Conservation (phyloP, 345 rosid species). For the Citrus unshiu region DNA sequence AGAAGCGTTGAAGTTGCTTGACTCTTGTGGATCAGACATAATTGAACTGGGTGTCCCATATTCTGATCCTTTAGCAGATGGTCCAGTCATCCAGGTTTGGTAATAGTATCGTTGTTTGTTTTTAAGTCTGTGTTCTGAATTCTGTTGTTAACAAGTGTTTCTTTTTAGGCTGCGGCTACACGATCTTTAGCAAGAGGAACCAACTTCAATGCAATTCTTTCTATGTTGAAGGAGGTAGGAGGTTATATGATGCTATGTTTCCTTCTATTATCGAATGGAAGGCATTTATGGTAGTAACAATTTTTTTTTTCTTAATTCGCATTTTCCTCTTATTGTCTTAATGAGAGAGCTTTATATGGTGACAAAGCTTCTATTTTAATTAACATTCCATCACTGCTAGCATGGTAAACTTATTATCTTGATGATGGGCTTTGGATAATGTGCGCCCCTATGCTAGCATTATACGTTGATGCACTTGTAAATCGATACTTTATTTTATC, state of each 20-base stretch:
- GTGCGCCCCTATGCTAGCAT: background rate
- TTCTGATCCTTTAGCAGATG: slow-evolving; percentile 94
- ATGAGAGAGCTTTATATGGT: background rate
- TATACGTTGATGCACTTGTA: background rate
- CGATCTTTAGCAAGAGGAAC: slow-evolving; percentile 78
- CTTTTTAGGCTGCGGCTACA: slow-evolving; percentile 79
- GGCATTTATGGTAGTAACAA: background rate
- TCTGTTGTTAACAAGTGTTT: slow-evolving; percentile 12
- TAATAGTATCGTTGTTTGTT: background rate
- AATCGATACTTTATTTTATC: background rate
- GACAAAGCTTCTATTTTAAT: background rate
- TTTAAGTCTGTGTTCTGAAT: background rate
- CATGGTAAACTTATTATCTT: background rate
- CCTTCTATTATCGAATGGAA: background rate
- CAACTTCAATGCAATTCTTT: slow-evolving; percentile 54
- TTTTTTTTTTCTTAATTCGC: background rate
- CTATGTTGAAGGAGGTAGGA: slow-evolving; percentile 79
- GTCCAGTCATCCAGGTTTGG: slow-evolving; percentile 89
- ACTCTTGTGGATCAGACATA: slow-evolving; percentile 74
- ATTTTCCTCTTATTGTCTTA: background rate
- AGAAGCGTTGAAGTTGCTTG: slow-evolving; percentile 74
- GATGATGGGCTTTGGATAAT: background rate
- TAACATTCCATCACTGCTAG: background rate
- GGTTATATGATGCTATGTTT: background rate
- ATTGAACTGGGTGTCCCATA: slow-evolving; percentile 86